phyloP scores from a whole-genome alignment of 805 yeast genomes.

The Teunomyces gatunensis region DNA sequence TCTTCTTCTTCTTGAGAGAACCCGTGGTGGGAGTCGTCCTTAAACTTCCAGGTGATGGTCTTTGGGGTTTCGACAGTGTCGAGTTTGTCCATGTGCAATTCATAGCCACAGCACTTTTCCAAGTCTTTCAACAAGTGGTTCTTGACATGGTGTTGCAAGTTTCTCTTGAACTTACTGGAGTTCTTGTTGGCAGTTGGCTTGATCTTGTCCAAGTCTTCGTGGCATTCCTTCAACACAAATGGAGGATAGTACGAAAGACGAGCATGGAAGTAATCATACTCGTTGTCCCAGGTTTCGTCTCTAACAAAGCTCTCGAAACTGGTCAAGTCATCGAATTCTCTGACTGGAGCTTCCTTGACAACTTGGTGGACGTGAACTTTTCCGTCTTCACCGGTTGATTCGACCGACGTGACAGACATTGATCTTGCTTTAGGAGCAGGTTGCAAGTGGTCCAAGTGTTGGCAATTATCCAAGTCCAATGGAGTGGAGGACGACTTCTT shows the following conservation, averaged over 20 bases:
- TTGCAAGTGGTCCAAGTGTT: conserved; percentile 35
- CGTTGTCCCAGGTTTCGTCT: conserved; percentile 77
- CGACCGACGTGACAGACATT: conserved; percentile 38
- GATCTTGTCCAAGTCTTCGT: conserved; percentile 66
- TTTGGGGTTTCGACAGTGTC: conserved; percentile 49
- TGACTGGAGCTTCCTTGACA: conserved; percentile 40
- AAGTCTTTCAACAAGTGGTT: conserved; percentile 70
- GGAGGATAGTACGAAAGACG: conserved; percentile 71
- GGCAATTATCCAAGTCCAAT: conserved; percentile 38
- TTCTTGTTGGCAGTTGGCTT: conserved; percentile 71
- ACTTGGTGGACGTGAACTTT: conserved; percentile 20
- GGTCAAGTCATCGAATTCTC: conserved; percentile 59
- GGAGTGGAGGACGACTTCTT: conserved; percentile 22
- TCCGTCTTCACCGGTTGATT: conserved; percentile 29
- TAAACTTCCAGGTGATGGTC: conserved; percentile 61
- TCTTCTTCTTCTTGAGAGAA: conserved; percentile 45
- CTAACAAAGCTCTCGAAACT: conserved; percentile 62
- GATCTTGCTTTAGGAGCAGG: conserved; percentile 39
- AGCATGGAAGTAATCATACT: conserved; percentile 66
- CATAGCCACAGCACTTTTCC: conserved; percentile 57
- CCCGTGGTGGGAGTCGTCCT: conserved; percentile 58
- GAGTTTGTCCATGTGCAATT: conserved; percentile 47
- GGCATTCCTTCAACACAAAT: conserved; percentile 63
- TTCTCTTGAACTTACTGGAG: conserved; percentile 68
- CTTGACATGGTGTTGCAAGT: conserved; percentile 70